Base-by-base conservation (phyloP, 73 alveolate species). In the Symbiodinium pilosum region DNA sequence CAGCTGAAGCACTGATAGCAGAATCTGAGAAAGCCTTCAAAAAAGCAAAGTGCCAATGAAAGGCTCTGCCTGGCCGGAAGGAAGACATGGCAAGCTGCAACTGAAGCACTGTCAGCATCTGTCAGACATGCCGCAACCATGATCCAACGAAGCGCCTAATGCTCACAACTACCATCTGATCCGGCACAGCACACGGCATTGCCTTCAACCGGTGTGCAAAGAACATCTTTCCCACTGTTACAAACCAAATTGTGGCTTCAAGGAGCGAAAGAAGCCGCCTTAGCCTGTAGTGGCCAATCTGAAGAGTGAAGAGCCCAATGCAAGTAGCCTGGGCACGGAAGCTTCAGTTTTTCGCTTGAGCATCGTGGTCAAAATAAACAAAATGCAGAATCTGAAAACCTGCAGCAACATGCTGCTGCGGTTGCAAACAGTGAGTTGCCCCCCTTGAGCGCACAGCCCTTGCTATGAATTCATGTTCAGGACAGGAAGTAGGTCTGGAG, bases 21-120 rank as follows among this genome's bases (percentile, higher is more conserved):
- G 64, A 92, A 92, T 64, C 98, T 71, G 69, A 92, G 84, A 51
- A 92, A 92, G 98, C 98, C 98, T 38, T 92, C 98, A 77, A 92
- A 92, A 47, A 92, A 92, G 98, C 92, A 71, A 59, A 92, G 92
- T 47, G 92, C 98, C 43, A 92, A 32, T 40, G 98, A 92, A n/a
- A 75, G 73, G 98, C 39, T 92, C 84, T 64, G 98, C 98, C 98
- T 92, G 54, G 14, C 42, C 43, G 12, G 73, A 3, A 71, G 56
- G 34, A 21, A 36, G 9, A 28, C 83, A 8, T 11, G 42, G 6
- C 30, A 21, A 40, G 12, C 43, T 1, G 12, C 43, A 20, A 84
- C 43, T 84, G 73, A 20, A 39, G 6, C 5, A 3, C 73, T 5
- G 1, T 43, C 43, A 39, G n/a, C 40, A 75, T 21, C 32, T 41